A percentile compares a stretch with the other conserved stretches of the same genome.
Evolutionary conservation across 768 basidiomycete genomes (phyloP).

Genomic region (Lactifluus hygrophoroides): DNA sequence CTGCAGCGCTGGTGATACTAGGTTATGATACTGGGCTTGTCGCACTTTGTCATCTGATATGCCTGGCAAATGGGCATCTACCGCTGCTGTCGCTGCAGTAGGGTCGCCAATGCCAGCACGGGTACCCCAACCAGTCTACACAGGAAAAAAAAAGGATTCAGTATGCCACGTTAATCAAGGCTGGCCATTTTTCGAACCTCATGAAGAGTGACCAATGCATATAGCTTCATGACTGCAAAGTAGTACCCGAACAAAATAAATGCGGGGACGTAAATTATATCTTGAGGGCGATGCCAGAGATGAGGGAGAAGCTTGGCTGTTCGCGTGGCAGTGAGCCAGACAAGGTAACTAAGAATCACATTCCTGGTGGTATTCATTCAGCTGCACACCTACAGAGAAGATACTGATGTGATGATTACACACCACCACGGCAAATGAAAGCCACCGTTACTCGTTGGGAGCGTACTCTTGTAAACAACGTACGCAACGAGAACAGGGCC

Average conservation of each 20-base stretch:
- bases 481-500: conserved; percentile 74
- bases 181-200: conserved; percentile 42
- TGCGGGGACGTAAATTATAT: conserved; percentile 51
- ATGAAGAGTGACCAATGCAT: conserved; percentile 83
- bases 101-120: conserved; percentile 87
- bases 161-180: background rate
- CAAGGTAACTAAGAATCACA: conserved; percentile 53
- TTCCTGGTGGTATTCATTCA: conserved; percentile 39
- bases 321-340: conserved; percentile 63
- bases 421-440: conserved; percentile 81
- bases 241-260: conserved; percentile 87
- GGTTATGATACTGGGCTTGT: conserved; percentile 15
- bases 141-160: conserved; percentile 5
- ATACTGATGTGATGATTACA: conserved; percentile 23
- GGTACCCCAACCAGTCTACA: conserved; percentile 89
- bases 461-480: conserved; percentile 73
- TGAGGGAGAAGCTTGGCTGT: conserved; percentile 67
- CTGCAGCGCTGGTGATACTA: conserved; percentile 20
- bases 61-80: conserved; percentile 32
- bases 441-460: conserved; percentile 54
- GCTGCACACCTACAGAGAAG: background rate
- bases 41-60: conserved; percentile 17
- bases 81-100: conserved; percentile 63
- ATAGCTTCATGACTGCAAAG: conserved; percentile 91
- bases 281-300: conserved; percentile 47